Evolutionary conservation across 2,329 filamentous ascomycete species (phyloP), one percentile per base, ranked within the genome.

Genomic region (Beauveria scarabaeidicola): DNA sequence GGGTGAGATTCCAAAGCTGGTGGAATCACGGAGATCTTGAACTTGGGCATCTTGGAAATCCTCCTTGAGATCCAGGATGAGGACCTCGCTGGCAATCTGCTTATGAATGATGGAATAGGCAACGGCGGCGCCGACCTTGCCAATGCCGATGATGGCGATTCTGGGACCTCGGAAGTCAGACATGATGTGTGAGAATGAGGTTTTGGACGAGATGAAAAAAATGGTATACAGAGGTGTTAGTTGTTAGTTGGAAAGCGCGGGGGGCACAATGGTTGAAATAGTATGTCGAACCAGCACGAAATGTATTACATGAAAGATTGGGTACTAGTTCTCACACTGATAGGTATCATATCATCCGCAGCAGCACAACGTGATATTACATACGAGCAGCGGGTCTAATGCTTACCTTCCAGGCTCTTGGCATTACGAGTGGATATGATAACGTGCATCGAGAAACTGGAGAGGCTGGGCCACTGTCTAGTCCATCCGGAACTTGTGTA

Each of bases 11-110:
- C 74, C 73, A 19, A 71, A 73, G 59, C 74, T 74, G 2, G 77
- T 78, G 0, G 75, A 77, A 67, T 83, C 81, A 23, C 73, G 72
- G 15, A 83, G 75, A 66, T 84, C 81, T 54, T 74, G 72, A 3
- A 81, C 78, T 69, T 80, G 78, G 27, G 73, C 79, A 66, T 79
- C 73, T 58, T 79, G 70, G 27, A 77, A 62, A 4, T 72, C 70
- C 36, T 72, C 71, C 62, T 81, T 76, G 27, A 75, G 73, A 63
- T 84, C 81, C 21, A 82, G 77, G 3, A 83, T 70, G n/a, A 83
- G 73, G 11, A 83, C 70, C 62, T 83, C 78, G 58, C 69, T 71
- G 25, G 76, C 77, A 44, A 81, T 70, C n/a, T 76, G 77, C 60
- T 74, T 73, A 7, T 81, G 72, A 59, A 82, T 75, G 3, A 83